Evolutionary conservation across 2,329 filamentous ascomycete species (phyloP), one percentile per base, ranked within the genome.

Genomic region (Endocalyx cinctus): DNA sequence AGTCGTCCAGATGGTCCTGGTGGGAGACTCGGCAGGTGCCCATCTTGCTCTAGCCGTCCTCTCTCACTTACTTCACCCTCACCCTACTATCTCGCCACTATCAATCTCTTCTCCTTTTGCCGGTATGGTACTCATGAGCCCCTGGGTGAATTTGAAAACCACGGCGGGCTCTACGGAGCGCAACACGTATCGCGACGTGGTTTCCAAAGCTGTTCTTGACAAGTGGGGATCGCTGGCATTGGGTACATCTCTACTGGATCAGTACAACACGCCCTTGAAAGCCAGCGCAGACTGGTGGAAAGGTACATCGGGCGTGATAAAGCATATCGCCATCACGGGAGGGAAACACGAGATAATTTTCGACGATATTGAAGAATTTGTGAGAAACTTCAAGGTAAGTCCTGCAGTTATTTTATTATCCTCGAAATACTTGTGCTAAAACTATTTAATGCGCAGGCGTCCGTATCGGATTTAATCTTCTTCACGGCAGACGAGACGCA

Each of bases 71-170:
- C 27, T 29, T n/a, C 27, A 29, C 17, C 11, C 27, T 10, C 27
- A 29, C 27, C 27, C 27, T 15, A 17, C 11, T 10, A 16, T 29
- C 15, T 17, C 11, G 27, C 27, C 27, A 16, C 15, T 29, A 11
- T 16, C 15, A 5, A 11, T 29, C 14, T 11, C 12, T 15, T n/a
- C 15, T 29, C 27, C 27, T 6, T 17, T 29, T 4, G 27, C 27
- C 17, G 27, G 27, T 29, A 29, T 29, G 12, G 27, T 17, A 29
- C 27, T 29, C 15, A 29, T 29, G 5, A 29, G 27, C 15, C 27
- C 27, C 14, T 29, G 27, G 27, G 27, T 29, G 14, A 29, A 6
- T 12, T 17, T 17, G 27, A 13, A 17, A 16, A 17, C 15, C 11
- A 13, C 4, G 11, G 11, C 27, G 15, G 5, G 10, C 27, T 29